Conservation (phyloP, 441 rosid species). For the Codiaeum variegatum region DNA sequence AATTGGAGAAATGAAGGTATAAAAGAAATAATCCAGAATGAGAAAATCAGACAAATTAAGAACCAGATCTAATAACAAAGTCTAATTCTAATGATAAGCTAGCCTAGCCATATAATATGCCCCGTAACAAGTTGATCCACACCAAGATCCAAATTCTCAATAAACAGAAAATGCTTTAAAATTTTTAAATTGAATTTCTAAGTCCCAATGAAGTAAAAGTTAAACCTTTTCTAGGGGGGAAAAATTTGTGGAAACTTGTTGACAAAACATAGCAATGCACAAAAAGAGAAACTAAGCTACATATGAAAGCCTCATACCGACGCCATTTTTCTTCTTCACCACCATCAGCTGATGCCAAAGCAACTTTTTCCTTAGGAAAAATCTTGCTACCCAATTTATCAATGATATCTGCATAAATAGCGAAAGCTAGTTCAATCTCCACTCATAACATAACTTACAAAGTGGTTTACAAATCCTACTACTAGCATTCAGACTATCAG, state of each 20-base stretch:
- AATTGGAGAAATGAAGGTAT: background rate
- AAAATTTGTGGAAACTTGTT: background rate
- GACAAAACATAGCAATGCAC: background rate
- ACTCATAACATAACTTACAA: background rate
- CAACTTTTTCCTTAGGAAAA: constrained; percentile 36
- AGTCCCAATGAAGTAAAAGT: background rate
- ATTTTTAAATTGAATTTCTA: background rate
- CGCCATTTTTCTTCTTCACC: constrained; percentile 79
- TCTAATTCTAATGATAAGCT: background rate
- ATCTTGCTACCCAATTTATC: constrained; percentile 51
- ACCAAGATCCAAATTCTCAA: background rate
- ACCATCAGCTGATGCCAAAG: constrained; percentile 24
- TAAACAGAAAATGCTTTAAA: background rate
- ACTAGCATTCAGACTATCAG: background rate
- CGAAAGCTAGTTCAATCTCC: background rate
- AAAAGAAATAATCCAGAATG: background rate
- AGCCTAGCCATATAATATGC: background rate
- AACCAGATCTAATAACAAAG: background rate
- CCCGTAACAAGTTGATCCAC: background rate
- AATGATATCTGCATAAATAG: constrained; percentile 49
- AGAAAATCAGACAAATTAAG: background rate
- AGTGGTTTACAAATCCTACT: background rate
- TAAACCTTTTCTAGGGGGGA: background rate
- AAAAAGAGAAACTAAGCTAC: background rate
- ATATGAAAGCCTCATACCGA: constrained; percentile 38